phyloP scores from a whole-genome alignment of 164 flowering plant species.

The Protea cynaroides region DNA sequence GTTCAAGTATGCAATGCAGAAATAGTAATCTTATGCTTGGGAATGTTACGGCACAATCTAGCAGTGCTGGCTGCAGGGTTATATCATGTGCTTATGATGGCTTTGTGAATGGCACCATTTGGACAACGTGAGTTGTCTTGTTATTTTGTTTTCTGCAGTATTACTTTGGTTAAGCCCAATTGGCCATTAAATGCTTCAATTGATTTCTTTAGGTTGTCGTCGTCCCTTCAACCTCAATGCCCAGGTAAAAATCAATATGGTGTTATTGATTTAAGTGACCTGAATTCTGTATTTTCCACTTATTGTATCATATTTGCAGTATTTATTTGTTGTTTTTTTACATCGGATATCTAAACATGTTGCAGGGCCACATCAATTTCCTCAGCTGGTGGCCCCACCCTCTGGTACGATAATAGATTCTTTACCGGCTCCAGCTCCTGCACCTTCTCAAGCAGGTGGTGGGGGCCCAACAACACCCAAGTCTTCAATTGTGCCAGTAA shows the following conservation, averaged over 20 bases:
- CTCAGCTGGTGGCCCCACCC: conserved; percentile 70
- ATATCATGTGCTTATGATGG: conserved; percentile 78
- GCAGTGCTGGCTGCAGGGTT: conserved; percentile 83
- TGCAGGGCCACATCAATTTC: conserved; percentile 74
- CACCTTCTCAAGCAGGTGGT: conserved; percentile 50
- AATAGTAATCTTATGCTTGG: conserved; percentile 90
- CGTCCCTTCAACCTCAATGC: conserved; percentile 91
- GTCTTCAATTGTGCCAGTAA: conserved; percentile 32
- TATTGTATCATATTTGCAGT: neutral
- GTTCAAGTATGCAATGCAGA: conserved; percentile 95
- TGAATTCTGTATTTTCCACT: neutral
- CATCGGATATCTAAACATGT: neutral
- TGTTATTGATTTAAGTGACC: neutral
- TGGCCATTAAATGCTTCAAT: conserved; percentile 4
- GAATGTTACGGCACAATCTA: conserved; percentile 52
- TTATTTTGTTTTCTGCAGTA: neutral
- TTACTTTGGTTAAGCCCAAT: neutral
- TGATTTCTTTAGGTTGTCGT: conserved; percentile 43
- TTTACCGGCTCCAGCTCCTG: conserved; percentile 59
- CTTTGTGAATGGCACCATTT: conserved; percentile 70
- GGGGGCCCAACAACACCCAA: conserved; percentile 29
- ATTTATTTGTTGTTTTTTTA: neutral
- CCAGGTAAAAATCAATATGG: conserved; percentile 52
- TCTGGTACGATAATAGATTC: conserved; percentile 30
- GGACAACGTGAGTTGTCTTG: conserved; percentile 41